A percentile compares a stretch with the other conserved stretches of the same genome.
Conservation (phyloP, 352 stramenopile genomes). For the Nothophytophthora sp. region DNA sequence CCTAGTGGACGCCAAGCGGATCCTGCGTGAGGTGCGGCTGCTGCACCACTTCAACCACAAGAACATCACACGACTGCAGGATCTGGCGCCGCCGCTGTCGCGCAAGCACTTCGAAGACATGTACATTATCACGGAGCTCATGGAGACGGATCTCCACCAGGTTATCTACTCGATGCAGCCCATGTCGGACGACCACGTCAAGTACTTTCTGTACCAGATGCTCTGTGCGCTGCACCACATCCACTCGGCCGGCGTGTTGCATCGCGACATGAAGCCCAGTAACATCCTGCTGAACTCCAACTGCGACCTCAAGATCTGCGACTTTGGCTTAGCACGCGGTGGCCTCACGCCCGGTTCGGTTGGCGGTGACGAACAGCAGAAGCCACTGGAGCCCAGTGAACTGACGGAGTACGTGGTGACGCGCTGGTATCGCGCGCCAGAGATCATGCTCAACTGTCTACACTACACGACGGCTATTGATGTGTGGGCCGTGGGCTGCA, state of each 20-base stretch:
- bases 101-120: constrained; percentile 96
- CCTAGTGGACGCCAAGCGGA: constrained; percentile 98
- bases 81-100: constrained; percentile 91
- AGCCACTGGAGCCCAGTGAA: constrained; percentile 31
- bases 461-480: constrained; percentile 95
- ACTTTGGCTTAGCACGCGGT: constrained; percentile 76
- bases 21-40: constrained; percentile 93
- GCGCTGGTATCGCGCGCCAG: constrained; percentile 85
- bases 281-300: constrained; percentile 85
- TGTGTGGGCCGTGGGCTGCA: constrained; percentile 96
- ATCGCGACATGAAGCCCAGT: constrained; percentile 84
- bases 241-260: constrained; percentile 91
- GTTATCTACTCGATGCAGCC: constrained; percentile 95
- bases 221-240: constrained; percentile 91
- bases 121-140: constrained; percentile 96
- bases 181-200: constrained; percentile 89
- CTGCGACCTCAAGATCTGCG: constrained; percentile 81
- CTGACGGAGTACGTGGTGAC: constrained; percentile 72
- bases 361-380: not conserved
- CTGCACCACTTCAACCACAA: constrained; percentile 88
- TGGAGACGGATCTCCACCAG: constrained; percentile 97
- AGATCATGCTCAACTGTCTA: constrained; percentile 96
- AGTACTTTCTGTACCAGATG: constrained; percentile 86
- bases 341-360: constrained; percentile 27
- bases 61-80: constrained; percentile 93